Conservation (phyloP, 176 grass and related monocot species). For the Carex scoparia region DNA sequence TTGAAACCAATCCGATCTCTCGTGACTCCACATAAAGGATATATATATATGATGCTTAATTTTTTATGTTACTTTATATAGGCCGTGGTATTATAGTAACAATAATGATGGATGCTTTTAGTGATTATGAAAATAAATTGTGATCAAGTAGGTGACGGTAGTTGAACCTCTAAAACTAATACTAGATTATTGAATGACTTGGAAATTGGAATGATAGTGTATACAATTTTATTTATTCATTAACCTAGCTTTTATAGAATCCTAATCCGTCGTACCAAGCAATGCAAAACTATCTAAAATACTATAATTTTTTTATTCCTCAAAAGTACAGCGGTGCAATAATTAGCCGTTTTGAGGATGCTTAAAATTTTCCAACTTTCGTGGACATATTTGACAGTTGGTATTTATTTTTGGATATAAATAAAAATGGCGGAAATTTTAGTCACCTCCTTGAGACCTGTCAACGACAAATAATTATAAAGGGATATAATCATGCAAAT, state of each 20-base stretch:
- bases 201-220: not conserved
- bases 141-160: not conserved
- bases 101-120: not conserved
- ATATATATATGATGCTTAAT: not conserved
- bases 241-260: not conserved
- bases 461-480: too few relatives aligned
- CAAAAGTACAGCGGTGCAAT: too few relatives aligned
- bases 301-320: too few relatives aligned
- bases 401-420: too few relatives aligned
- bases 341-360: too few relatives aligned
- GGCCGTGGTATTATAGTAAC: not conserved
- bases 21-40: not conserved
- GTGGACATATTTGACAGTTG: too few relatives aligned
- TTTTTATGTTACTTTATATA: not conserved
- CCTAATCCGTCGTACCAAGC: not conserved
- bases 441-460: too few relatives aligned
- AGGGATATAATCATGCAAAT: not conserved
- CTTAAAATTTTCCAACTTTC: too few relatives aligned
- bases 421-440: too few relatives aligned
- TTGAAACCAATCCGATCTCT: not conserved
- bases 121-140: not conserved
- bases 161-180: not conserved
- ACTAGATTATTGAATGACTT: not conserved
- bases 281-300: not conserved
- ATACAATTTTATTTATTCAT: not conserved